A percentile compares a stretch with the other conserved stretches of the same genome.
These are phyloP conservation scores for Wickerhamomyces kurtzmanii DNA, from an alignment of 805 yeast genomes.

Conservation along the genomic window DNA sequence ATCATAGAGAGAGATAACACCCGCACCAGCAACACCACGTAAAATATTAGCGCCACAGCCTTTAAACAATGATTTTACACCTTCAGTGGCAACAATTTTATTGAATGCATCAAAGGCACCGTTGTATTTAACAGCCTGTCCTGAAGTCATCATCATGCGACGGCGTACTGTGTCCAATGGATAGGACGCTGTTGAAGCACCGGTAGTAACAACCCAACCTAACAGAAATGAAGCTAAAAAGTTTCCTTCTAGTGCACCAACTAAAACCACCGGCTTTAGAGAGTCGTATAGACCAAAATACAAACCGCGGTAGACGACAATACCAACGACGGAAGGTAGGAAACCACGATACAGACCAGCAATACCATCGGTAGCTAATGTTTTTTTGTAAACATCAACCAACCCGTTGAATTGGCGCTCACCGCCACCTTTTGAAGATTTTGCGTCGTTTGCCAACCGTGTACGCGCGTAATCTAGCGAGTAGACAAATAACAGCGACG, in stretches of 20 bases:
- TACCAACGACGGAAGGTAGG: constrained; percentile 93
- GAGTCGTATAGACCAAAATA: constrained; percentile 95
- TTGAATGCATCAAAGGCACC: constrained; percentile 85
- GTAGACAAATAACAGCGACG: constrained; percentile 81
- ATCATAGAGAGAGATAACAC: constrained; percentile 93
- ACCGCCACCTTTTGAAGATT: constrained; percentile 67
- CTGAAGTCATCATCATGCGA: constrained; percentile 99
- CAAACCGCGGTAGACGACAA: constrained; percentile 93
- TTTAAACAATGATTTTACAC: constrained; percentile 82
- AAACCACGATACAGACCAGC: constrained; percentile 97
- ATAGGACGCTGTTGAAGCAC: constrained; percentile 94
- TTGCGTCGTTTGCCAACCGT: constrained; percentile 93
- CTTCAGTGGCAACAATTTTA: constrained; percentile 87
- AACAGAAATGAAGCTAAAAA: constrained; percentile 88
- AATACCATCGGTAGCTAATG: constrained; percentile 85
- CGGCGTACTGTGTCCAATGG: constrained; percentile 97
- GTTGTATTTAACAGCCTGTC: constrained; percentile 90
- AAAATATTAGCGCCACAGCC: constrained; percentile 98
- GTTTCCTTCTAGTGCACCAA: constrained; percentile 84
- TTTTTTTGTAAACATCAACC: constrained; percentile 88
- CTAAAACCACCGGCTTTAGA: constrained; percentile 81
- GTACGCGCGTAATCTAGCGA: constrained; percentile 95
- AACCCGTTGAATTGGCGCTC: constrained; percentile 92
- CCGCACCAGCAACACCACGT: constrained; percentile 98
- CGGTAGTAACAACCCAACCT: constrained; percentile 95